A percentile compares a stretch with the other conserved stretches of the same genome.
phyloP scores from a whole-genome alignment of 208 protist genomes.

The Naegleria fowleri region DNA sequence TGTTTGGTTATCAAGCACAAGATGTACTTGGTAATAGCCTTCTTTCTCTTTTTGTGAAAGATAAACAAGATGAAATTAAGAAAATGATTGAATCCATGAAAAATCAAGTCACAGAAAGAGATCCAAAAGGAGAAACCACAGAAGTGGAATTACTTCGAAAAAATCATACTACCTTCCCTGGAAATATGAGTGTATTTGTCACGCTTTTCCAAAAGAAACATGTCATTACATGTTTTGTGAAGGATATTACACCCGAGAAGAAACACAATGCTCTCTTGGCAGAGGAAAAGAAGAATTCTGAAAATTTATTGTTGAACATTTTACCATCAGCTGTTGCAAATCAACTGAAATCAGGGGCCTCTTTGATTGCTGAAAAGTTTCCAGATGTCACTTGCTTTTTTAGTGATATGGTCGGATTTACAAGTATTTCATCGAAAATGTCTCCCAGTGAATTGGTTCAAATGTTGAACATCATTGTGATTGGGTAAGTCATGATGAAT shows the following conservation, averaged over 20 bases:
- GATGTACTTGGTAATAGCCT: background rate
- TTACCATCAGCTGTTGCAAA: background rate
- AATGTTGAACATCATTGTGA: constrained; percentile 12
- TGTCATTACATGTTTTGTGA: background rate
- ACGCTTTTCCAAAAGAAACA: background rate
- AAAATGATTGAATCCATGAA: background rate
- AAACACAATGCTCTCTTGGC: background rate
- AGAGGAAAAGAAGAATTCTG: background rate
- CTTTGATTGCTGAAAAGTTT: background rate
- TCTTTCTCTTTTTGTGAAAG: background rate
- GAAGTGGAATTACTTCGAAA: background rate
- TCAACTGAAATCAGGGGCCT: background rate
- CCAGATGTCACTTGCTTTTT: background rate
- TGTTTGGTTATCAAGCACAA: background rate
- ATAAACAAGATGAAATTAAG: background rate
- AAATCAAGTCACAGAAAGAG: background rate
- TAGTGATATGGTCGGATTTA: constrained; percentile 36
- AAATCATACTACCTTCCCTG: background rate
- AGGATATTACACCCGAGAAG: background rate
- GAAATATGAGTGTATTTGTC: background rate
- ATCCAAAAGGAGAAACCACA: background rate
- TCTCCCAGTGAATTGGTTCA: background rate
- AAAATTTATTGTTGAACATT: background rate
- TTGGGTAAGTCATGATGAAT: too few species aligned
- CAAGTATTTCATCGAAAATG: constrained; percentile 38